A percentile compares a stretch with the other conserved stretches of the same genome.
These are phyloP conservation scores for Aschersonia sp. DNA, from an alignment of 2,329 filamentous ascomycete genomes.

Conservation along the genomic window DNA sequence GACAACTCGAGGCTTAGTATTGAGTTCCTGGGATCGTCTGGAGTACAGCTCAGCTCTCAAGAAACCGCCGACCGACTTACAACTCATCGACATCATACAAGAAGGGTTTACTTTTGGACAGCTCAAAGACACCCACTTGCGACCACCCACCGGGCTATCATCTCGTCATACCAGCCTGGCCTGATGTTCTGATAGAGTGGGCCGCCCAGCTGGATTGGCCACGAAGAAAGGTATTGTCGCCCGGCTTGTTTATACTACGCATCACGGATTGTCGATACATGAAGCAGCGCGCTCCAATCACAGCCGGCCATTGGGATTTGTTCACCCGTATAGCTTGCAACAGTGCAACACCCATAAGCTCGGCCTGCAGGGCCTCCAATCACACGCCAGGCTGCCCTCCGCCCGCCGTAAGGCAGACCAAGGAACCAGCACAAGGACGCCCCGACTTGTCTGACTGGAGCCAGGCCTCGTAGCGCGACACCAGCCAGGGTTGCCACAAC, in stretches of 20 bases:
- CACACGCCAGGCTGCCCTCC: background rate
- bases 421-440: background rate
- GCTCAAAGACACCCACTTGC: background rate
- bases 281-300: background rate
- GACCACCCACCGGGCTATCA: too few relatives aligned
- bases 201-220: background rate
- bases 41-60: too few relatives aligned
- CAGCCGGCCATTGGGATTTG: background rate
- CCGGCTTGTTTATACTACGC: background rate
- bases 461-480: background rate
- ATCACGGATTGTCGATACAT: background rate
- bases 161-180: too few relatives aligned
- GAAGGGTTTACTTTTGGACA: too few relatives aligned
- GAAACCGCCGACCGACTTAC: too few relatives aligned
- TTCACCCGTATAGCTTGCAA: background rate
- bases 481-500: background rate
- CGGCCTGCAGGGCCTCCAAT: background rate
- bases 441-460: background rate
- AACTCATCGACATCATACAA: too few relatives aligned
- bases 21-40: too few relatives aligned
- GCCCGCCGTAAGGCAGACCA: background rate
- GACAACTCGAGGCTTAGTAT: too few relatives aligned
- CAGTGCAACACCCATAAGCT: background rate
- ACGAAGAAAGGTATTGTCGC: background rate
- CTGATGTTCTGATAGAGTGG: too few relatives aligned